A percentile compares a stretch with the other conserved stretches of the same genome.
Evolutionary conservation across 805 yeast genomes (phyloP).

Genomic region (Starmerella lactis-condensi): DNA sequence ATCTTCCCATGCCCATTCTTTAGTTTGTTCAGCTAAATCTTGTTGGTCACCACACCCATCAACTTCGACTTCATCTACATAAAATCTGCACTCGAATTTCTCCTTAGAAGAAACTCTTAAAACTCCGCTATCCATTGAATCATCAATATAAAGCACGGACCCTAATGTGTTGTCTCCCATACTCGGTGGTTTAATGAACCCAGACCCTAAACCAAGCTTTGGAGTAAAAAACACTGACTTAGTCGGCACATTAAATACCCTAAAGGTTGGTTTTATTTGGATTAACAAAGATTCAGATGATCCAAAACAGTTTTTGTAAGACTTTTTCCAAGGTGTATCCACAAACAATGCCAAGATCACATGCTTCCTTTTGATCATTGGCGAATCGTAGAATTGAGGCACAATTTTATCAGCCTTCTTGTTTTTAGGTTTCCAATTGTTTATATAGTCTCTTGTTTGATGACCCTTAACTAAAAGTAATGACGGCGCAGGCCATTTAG

Average conservation of each 20-base stretch:
- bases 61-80: slow-evolving; percentile 62
- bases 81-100: slow-evolving; percentile 46
- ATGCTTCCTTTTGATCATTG: slow-evolving; percentile 2
- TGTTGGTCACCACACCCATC: slow-evolving; percentile 79
- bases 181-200: slow-evolving; percentile 28
- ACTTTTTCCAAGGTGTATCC: slow-evolving; percentile 56
- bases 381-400: slow-evolving; percentile 7
- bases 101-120: slow-evolving; percentile 37
- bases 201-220: slow-evolving; percentile 57
- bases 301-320: slow-evolving; percentile 60
- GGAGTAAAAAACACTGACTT: slow-evolving; percentile 26
- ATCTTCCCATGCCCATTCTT: slow-evolving; percentile 82
- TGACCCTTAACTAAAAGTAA: slow-evolving; percentile 52
- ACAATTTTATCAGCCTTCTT: slow-evolving; percentile 5
- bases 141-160: slow-evolving; percentile 57
- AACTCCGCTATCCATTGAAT: slow-evolving; percentile 59
- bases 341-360: slow-evolving; percentile 39
- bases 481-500: slow-evolving; percentile 84
- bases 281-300: slow-evolving; percentile 37
- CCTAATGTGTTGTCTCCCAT: slow-evolving; percentile 31
- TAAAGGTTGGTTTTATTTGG: slow-evolving; percentile 40
- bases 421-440: slow-evolving; percentile 3
- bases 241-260: slow-evolving; percentile 2
- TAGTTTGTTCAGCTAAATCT: slow-evolving; percentile 57
- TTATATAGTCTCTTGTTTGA: slow-evolving; percentile 7